Conservation (phyloP, 1,284 basidiomycete species). For the Pulchroboletus neoregius region DNA sequence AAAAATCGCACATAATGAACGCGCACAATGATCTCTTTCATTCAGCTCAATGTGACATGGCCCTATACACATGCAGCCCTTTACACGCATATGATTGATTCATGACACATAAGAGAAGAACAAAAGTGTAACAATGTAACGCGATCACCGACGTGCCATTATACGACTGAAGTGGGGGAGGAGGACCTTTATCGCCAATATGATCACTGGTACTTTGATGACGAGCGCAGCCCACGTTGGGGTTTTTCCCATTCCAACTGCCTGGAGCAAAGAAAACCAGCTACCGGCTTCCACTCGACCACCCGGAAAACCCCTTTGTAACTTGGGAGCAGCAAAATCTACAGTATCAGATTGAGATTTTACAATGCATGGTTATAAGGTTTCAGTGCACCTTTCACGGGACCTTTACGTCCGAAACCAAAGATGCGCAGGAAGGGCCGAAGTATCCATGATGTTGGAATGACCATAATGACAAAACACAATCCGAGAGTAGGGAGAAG, state of each 20-base stretch:
- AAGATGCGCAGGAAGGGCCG: slow-evolving; percentile 8
- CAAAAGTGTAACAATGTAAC: no score
- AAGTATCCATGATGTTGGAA: slow-evolving; percentile 15
- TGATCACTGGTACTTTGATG: background rate
- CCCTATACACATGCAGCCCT: no score
- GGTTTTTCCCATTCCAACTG: slow-evolving; percentile 12
- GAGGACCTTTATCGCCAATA: no score
- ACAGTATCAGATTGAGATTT: background rate
- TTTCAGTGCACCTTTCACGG: slow-evolving; percentile 14
- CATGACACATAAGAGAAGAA: no score
- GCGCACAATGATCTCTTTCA: no score
- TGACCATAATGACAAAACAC: slow-evolving; percentile 4
- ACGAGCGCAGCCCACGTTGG: slow-evolving; percentile 6
- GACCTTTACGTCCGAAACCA: slow-evolving; percentile 19
- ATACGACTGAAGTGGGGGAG: no score
- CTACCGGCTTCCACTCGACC: background rate
- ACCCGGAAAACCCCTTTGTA: slow-evolving; percentile 15
- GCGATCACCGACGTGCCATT: no score
- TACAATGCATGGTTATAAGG: no score
- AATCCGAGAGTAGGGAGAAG: slow-evolving; percentile 10
- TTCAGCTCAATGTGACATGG: no score
- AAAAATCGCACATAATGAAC: no score
- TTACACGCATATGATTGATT: no score
- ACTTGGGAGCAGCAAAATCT: slow-evolving; percentile 16
- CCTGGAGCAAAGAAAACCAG: slow-evolving; percentile 19